Evolutionary conservation across 495 filamentous ascomycete species (phyloP).

Genomic region (Niebla homalea): DNA sequence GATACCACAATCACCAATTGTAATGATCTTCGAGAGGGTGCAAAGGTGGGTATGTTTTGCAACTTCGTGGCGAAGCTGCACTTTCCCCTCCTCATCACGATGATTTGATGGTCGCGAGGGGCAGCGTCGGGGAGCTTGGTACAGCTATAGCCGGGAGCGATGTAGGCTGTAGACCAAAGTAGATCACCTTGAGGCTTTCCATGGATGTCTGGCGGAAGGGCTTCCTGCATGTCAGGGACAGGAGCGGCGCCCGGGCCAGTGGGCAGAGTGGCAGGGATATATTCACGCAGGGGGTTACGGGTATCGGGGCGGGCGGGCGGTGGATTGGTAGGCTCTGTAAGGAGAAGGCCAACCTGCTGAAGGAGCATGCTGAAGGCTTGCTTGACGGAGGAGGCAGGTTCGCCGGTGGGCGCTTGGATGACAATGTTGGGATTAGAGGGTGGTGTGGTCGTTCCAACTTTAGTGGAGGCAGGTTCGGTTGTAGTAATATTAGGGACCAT

Average conservation of each 20-base stretch:
- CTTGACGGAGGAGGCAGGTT: constrained; percentile 35
- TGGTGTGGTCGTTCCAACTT: not conserved
- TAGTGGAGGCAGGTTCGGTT: constrained; percentile 20
- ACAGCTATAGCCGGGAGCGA: constrained; percentile 53
- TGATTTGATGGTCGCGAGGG: constrained; percentile 56
- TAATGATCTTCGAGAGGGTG: constrained; percentile 43
- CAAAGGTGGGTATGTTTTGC: constrained; percentile 63
- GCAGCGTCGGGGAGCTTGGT: constrained; percentile 43
- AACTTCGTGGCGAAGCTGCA: constrained; percentile 81
- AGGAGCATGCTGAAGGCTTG: constrained; percentile 42
- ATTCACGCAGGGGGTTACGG: constrained; percentile 25
- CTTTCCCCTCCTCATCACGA: constrained; percentile 71
- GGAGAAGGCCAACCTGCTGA: constrained; percentile 40
- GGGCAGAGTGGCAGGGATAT: constrained; percentile 55
- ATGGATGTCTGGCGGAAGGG: constrained; percentile 29
- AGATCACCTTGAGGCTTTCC: constrained; percentile 35
- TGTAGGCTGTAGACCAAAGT: constrained; percentile 56
- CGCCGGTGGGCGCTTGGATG: constrained; percentile 18
- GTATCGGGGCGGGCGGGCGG: constrained; percentile 18
- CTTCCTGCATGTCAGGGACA: constrained; percentile 52
- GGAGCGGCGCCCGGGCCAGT: constrained; percentile 65
- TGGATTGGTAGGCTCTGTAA: constrained; percentile 18
- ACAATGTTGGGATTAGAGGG: constrained; percentile 8
- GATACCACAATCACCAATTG: constrained; percentile 78
- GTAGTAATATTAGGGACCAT: constrained; percentile 10